Evolutionary conservation across 1,284 basidiomycete species (phyloP).

Genomic region (Cutaneotrichosporon dermatis): DNA sequence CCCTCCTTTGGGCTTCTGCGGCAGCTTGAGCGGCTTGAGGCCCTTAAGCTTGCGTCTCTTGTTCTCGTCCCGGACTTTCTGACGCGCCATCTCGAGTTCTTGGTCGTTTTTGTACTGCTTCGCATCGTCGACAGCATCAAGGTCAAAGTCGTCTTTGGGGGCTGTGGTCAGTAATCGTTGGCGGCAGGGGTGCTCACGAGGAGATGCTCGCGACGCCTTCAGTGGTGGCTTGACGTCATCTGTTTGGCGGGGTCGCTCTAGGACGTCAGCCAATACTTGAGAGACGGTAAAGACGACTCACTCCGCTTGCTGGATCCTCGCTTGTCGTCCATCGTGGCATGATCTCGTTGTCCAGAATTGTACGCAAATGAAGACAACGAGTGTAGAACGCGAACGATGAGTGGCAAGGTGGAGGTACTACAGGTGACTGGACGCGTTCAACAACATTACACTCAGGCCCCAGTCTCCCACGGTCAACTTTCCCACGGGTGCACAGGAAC

Average conservation of each 20-base stretch:
- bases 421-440: neutral
- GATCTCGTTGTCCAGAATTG: too few relatives aligned
- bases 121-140: constrained; percentile 22
- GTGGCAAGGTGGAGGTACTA: neutral
- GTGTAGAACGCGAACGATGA: too few relatives aligned
- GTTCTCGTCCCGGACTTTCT: neutral
- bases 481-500: neutral
- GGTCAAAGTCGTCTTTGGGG: constrained; percentile 35
- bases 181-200: constrained; percentile 2
- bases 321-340: too few relatives aligned
- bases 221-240: neutral
- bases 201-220: constrained; percentile 6
- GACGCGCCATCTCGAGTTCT: constrained; percentile 10
- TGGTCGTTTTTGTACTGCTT: constrained; percentile 22
- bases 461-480: neutral
- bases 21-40: constrained; percentile 12
- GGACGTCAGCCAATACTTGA: neutral
- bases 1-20: constrained; percentile 6
- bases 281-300: neutral
- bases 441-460: neutral
- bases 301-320: too few relatives aligned
- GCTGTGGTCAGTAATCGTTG: constrained; percentile 6
- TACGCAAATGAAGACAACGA: too few relatives aligned
- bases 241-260: neutral
- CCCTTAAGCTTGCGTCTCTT: constrained; percentile 11